Base-by-base conservation (phyloP, 2,329 filamentous ascomycete species). In the Botrytis fabae region DNA sequence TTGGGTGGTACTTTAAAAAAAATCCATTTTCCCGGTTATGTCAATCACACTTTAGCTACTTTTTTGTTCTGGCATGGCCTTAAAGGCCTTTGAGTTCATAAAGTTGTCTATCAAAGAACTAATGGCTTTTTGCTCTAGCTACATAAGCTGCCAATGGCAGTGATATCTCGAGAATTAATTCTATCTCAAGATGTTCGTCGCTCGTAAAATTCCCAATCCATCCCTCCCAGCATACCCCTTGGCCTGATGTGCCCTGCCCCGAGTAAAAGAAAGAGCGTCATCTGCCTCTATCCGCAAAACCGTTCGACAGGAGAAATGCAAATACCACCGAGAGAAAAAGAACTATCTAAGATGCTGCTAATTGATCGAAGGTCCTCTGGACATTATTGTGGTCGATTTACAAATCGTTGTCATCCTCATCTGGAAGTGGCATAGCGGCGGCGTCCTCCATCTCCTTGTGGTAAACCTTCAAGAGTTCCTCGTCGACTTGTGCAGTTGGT, bases 401-500 rank as follows among this genome's bases (percentile, higher is more conserved):
- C 76, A 82, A 75, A 75, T 91, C 89, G 78, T 93, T 90, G 80
- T 97, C 95, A 74, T 97, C 93, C 89, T 98, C 96, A 82, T 94
- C 95, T 78, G 96, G 96, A 80, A 99, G 93, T 81, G 96, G 94
- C 90, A 92, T 90, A 77, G 87, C 80, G 76, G 92, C 90, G 76
- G 96, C 96, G 69, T 87, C 88, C 75, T 89, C 85, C 93, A 99
- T 97, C 88, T 99, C 96, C 85, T 92, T 86, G 84, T 92, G 86
- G 88, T 97, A 97, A 86, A 93, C 84, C 79, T 89, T 87, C 81
- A 98, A 89, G 77, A 97, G 91, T 72, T 87, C 88, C 85, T 92
- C 89, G 85, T 98, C 94, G 84, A 99, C 93, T 82, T 91, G 86
- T 80, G 95, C 94, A 83, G 96, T 95, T 75, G 96, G 95, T 80